Base-by-base conservation (phyloP, 2,329 filamentous ascomycete species). In the Epichloe baconii region DNA sequence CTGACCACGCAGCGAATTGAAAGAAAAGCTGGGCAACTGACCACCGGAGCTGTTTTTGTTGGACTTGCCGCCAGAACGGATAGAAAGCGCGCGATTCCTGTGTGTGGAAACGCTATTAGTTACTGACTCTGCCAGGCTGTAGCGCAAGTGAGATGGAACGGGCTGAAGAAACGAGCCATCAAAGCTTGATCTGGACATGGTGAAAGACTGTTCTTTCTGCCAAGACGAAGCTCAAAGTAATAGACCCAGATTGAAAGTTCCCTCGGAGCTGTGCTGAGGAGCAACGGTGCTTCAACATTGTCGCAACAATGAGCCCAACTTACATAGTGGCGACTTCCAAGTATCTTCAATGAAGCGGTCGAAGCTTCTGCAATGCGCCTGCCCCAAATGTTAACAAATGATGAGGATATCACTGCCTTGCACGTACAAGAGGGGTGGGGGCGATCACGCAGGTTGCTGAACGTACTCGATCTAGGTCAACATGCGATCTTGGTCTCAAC, bases 1-100 rank as follows among this genome's bases (percentile, higher is more conserved):
- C 47, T 83, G 80, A 51, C 88, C 88, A 48, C 91, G 88, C 51
- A 98, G 81, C 19, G 88, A 93, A 57, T 80, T 82, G 72, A 97
- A 85, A 53, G 83, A 86, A 73, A 97, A 95, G 62, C 82, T 83
- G 65, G 86, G 82, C 52, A 71, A 62, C 45, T 65, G 62, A 59
- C 57, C 56, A 23, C 66, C 61, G 47, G 67, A 62, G 62, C 67
- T 60, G 61, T 62, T 59, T 62, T 69, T 66, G 61, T 65, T 65
- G 55, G 66, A 64, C 64, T 79, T 79, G 65, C 78, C 77, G 64
- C 79, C 78, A 54, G 83, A 85, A 60, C 85, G 83, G 62, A 87
- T 79, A 34, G 85, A 88, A 54, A 88, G 77, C 54, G 82, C 79
- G 61, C 85, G 85, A 62, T 86, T 84, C 83, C 83, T 86, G 59